These are phyloP conservation scores for Echites panduratus DNA, from an alignment of 257 asterid species.

Conservation along the genomic window DNA sequence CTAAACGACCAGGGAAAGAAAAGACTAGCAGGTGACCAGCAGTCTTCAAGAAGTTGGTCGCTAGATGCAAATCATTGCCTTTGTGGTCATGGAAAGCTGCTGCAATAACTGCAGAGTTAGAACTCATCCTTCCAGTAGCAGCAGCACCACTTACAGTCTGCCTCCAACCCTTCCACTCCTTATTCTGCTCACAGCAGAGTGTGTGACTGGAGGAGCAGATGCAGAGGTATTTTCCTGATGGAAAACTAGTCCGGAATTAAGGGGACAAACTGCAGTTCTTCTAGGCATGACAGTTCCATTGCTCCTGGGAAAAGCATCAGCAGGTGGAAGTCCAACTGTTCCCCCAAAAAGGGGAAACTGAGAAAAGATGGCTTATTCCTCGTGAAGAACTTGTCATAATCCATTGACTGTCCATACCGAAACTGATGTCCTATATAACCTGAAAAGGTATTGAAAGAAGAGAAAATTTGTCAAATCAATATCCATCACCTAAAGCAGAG, in stretches of 20 bases:
- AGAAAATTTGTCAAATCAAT: constrained; percentile 4
- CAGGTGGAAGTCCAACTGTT: constrained; percentile 20
- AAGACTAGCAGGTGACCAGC: constrained; percentile 63
- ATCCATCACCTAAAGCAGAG: neutral
- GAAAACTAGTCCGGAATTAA: constrained; percentile 40
- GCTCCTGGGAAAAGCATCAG: constrained; percentile 32
- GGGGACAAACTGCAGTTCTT: constrained; percentile 29
- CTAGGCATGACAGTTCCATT: constrained; percentile 22
- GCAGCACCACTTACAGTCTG: constrained; percentile 72
- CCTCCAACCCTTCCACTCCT: constrained; percentile 32
- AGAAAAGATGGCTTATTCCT: constrained; percentile 90
- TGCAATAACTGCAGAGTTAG: constrained; percentile 55
- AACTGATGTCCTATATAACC: constrained; percentile 92
- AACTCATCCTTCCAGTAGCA: constrained; percentile 54
- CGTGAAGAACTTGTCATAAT: constrained; percentile 51
- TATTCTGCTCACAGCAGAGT: constrained; percentile 28
- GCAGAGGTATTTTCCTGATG: constrained; percentile 33
- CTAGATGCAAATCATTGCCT: constrained; percentile 30
- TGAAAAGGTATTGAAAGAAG: constrained; percentile 27
- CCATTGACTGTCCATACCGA: constrained; percentile 77
- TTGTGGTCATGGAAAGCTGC: constrained; percentile 57
- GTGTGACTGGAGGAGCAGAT: constrained; percentile 23
- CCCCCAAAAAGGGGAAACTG: constrained; percentile 62
- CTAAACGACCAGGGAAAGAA: constrained; percentile 71
- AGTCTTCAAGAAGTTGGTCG: constrained; percentile 35